Evolutionary conservation across 164 flowering plant species (phyloP).

Genomic region (Vitis riparia): DNA sequence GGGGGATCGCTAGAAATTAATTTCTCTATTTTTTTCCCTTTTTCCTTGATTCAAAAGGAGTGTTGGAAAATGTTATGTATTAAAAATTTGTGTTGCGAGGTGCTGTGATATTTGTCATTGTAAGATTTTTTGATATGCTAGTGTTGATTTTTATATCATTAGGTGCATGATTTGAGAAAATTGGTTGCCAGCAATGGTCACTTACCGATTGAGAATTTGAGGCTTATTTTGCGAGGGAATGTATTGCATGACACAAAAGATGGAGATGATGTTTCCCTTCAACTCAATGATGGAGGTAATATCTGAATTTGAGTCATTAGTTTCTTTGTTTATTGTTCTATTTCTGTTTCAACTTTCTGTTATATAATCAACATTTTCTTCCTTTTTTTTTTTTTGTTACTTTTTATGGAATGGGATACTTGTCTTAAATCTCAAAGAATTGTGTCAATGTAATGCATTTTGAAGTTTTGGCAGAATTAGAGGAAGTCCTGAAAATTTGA

Average conservation of each 20-base stretch:
- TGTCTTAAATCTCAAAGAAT: no score
- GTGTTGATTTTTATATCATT: slow-evolving; percentile 2
- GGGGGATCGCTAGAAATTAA: no score
- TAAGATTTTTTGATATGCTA: not conserved
- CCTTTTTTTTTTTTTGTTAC: no score
- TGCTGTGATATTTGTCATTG: not conserved
- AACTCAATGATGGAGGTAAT: slow-evolving; percentile 69
- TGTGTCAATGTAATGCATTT: no score
- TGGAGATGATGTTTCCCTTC: slow-evolving; percentile 49
- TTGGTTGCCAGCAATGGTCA: slow-evolving; percentile 47
- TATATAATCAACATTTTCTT: no score
- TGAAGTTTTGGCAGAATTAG: no score
- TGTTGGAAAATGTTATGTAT: no score
- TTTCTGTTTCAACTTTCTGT: not conserved
- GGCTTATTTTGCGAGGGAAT: slow-evolving; percentile 69
- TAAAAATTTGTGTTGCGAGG: no score
- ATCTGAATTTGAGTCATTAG: not conserved
- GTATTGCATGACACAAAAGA: slow-evolving; percentile 53
- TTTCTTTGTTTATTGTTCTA: not conserved
- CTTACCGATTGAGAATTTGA: slow-evolving; percentile 59
- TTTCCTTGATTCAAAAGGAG: no score
- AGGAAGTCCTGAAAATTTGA: no score
- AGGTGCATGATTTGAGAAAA: slow-evolving; percentile 75
- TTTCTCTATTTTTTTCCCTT: no score
- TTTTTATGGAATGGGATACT: no score